A percentile compares a stretch with the other conserved stretches of the same genome.
Conservation (phyloP, 345 rosid genomes). For the Brassica rapa region DNA sequence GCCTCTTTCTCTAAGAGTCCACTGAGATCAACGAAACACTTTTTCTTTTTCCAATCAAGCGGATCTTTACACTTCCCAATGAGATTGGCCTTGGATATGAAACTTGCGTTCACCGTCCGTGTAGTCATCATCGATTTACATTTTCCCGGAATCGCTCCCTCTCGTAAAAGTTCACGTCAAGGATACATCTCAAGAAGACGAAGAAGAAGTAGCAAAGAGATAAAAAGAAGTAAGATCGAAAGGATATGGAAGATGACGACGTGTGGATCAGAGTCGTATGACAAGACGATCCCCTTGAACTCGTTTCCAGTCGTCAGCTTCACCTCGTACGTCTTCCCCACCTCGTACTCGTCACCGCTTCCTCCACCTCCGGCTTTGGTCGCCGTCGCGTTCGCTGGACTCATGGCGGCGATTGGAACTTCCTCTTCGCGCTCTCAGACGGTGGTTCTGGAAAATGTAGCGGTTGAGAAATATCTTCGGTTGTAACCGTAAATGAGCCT, state of each 20-base stretch:
- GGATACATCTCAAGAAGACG: conserved; percentile 18
- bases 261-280: conserved; percentile 77
- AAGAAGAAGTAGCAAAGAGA: background rate
- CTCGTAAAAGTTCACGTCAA: conserved; percentile 63
- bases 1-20: conserved; percentile 59
- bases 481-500: background rate
- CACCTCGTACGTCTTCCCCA: conserved; percentile 76
- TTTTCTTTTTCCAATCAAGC: conserved; percentile 53
- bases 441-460: conserved; percentile 3
- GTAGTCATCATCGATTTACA: conserved; percentile 60
- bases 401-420: conserved; percentile 25
- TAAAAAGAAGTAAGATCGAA: background rate
- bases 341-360: conserved; percentile 52
- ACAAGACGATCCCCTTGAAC: conserved; percentile 72
- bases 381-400: background rate
- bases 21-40: conserved; percentile 52
- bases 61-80: conserved; percentile 67
- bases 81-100: conserved; percentile 51
- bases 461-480: conserved; percentile 13
- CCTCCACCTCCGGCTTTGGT: background rate
- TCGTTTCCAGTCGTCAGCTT: conserved; percentile 69
- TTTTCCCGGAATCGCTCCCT: conserved; percentile 47
- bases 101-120: conserved; percentile 68
- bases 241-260: conserved; percentile 88
- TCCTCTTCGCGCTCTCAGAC: conserved; percentile 1